A percentile compares a stretch with the other conserved stretches of the same genome.
phyloP scores from a whole-genome alignment of 768 basidiomycete genomes.

The Kwoniella sp. region DNA sequence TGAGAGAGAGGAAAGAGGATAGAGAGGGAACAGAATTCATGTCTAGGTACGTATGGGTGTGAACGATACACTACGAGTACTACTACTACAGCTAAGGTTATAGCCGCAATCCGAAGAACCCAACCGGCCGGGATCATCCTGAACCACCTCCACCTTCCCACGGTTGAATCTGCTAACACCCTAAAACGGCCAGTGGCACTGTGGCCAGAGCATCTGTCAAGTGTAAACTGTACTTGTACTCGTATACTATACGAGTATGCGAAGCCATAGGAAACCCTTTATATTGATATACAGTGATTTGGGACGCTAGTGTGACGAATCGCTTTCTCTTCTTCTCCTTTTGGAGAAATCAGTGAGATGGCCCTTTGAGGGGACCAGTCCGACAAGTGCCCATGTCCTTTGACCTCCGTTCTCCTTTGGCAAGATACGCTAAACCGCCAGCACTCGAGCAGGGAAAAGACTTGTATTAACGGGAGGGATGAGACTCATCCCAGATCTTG shows the following conservation, averaged over 20 bases:
- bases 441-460: neutral
- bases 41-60: too few species aligned
- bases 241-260: too few species aligned
- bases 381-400: neutral
- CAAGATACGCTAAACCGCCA: neutral
- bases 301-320: too few species aligned
- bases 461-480: neutral
- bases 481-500: neutral
- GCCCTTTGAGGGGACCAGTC: slow-evolving; percentile 1
- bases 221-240: too few species aligned
- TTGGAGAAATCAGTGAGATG: too few species aligned
- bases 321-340: neutral
- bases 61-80: too few species aligned
- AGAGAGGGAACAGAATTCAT: too few species aligned
- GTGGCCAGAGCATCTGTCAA: slow-evolving; percentile 7
- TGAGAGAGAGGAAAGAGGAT: too few species aligned
- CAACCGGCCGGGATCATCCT: neutral
- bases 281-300: too few species aligned
- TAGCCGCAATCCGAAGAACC: slow-evolving; percentile 1
- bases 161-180: neutral
- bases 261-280: too few species aligned
- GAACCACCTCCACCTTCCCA: slow-evolving; percentile 21
- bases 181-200: slow-evolving; percentile 9
- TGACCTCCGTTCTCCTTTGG: neutral
- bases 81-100: too few species aligned